Conservation (phyloP, 2,329 filamentous ascomycete genomes). For the Pyrenochaeta sp. region DNA sequence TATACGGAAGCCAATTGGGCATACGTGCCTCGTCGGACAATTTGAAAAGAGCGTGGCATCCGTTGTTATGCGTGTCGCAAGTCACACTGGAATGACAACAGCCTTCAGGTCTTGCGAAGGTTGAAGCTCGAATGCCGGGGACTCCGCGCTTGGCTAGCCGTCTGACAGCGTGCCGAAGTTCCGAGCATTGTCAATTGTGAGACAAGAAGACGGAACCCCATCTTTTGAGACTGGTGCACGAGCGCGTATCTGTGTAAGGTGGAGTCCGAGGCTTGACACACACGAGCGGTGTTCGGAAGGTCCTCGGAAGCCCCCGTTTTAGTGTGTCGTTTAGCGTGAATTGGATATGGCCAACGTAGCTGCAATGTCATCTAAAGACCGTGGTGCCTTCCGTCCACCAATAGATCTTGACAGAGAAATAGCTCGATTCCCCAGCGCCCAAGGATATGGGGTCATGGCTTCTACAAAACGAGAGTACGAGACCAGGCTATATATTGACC, state of each 20-base stretch:
- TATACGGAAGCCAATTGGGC: no score
- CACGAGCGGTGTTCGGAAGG: no score
- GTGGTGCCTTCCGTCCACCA: no score
- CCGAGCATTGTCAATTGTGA: slow-evolving; percentile 1
- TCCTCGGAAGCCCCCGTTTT: no score
- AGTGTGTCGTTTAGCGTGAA: no score
- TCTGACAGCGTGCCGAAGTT: slow-evolving; percentile 10
- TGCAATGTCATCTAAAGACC: no score
- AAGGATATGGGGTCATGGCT: neutral
- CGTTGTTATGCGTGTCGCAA: slow-evolving; percentile 2
- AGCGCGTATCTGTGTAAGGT: no score
- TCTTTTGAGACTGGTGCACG: no score
- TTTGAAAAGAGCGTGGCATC: slow-evolving; percentile 38
- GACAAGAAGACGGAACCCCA: no score
- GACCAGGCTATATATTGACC: neutral
- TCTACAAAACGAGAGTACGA: neutral
- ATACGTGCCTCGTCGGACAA: slow-evolving; percentile 27
- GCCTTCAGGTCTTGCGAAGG: slow-evolving; percentile 4
- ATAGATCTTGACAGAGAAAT: no score
- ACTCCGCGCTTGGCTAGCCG: slow-evolving; percentile 26
- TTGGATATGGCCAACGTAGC: no score
- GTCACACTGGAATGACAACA: slow-evolving; percentile 1
- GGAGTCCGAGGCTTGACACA: no score
- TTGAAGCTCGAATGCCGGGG: slow-evolving; percentile 15
- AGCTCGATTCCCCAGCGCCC: neutral